Percentiles rank a stretch among this genome's conserved stretches.
These are phyloP conservation scores for Pythium utonaiense DNA, from an alignment of 352 stramenopile genomes.

Conservation along the genomic window DNA sequence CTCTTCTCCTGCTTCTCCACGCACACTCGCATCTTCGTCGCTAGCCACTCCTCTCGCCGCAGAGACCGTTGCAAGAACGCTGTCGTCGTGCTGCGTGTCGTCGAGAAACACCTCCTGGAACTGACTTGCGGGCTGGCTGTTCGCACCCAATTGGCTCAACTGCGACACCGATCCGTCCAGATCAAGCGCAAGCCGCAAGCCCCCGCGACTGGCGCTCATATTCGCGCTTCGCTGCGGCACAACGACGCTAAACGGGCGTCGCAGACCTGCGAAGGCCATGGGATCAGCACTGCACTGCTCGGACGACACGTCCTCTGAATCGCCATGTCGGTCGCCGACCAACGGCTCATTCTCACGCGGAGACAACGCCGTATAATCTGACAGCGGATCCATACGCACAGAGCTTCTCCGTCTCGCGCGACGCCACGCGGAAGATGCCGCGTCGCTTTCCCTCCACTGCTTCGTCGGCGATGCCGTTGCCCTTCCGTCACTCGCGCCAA, in stretches of 20 bases:
- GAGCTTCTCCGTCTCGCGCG: background rate
- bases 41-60: background rate
- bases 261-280: constrained; percentile 47
- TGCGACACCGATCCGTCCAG: constrained; percentile 15
- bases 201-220: background rate
- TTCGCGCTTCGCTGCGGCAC: background rate
- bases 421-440: background rate
- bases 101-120: constrained; percentile 46
- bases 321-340: background rate
- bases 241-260: constrained; percentile 18
- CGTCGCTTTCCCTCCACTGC: constrained; percentile 5
- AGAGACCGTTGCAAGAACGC: background rate
- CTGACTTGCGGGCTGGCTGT: constrained; percentile 25
- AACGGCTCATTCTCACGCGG: constrained; percentile 10
- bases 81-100: constrained; percentile 51
- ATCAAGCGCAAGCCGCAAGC: constrained; percentile 35
- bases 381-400: constrained; percentile 23
- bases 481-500: constrained; percentile 11
- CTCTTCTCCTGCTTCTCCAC: background rate
- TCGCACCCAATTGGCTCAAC: constrained; percentile 16
- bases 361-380: constrained; percentile 32
- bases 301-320: constrained; percentile 37
- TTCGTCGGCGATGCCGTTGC: background rate
- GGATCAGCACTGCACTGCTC: constrained; percentile 65
- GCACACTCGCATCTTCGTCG: background rate